Evolutionary conservation across 169 alveolate genomes (phyloP), one percentile per base, ranked within the genome.

Genomic region (Ichthyophthirius multifiliis): DNA sequence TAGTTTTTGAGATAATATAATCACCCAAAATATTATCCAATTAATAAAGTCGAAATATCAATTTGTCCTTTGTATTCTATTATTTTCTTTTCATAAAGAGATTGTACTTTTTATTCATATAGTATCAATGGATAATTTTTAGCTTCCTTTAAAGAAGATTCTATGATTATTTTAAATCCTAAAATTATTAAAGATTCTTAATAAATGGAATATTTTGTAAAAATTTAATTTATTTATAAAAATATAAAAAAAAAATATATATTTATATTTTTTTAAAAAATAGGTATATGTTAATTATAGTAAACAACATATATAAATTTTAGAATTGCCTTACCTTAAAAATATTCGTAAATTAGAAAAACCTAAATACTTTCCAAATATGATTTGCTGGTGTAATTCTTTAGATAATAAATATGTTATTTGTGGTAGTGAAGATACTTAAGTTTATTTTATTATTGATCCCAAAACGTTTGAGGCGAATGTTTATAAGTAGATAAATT

Each of bases 81-180:
- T 6, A 48, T 55, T 2, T 73, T 81, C 20, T 81, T 64, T 37
- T 76, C 48, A 35, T 31, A 55, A 30, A 48, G 62, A 81, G 65
- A 45, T 27, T 67, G 46, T 15, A 37, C 16, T 9, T 43, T 81
- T 23, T 81, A 81, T 41, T 46, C 76, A 18, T 81, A 81, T 55
- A 81, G 86, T 23, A 81, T 81, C 3, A 81, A 81, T 55, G 86
- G 86, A 10, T 81, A 81, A 74, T 71, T 73, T 18, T 73, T 81
- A 39, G 18, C 82, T n/a, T 18, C 35, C 6, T 37, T 18, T 4
- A 2, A 2, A 18, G 35, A 18, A 37, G 46, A 67, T 23, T 37
- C 46, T n/a, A 4, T 30, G 2, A 18, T 41, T 12, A 7, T 18
- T 20, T 20, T 67, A 4, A 67, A 67, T 5, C 77, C 77, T 5